phyloP scores from a whole-genome alignment of 2,329 filamentous ascomycete species.

The Scopulariopsis brevicaulis region DNA sequence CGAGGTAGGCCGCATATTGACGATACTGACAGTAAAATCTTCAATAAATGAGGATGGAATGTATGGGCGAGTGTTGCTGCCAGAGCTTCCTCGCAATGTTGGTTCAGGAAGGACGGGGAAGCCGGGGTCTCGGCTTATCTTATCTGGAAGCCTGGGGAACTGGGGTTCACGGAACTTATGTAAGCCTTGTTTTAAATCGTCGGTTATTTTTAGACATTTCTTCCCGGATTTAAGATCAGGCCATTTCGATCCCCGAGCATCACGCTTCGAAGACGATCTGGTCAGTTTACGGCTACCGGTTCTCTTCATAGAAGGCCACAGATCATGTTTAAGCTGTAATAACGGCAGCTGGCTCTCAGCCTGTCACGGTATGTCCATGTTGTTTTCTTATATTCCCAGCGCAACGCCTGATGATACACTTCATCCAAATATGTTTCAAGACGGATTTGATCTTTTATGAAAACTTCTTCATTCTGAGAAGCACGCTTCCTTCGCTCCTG shows the following conservation, averaged over 20 bases:
- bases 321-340: neutral
- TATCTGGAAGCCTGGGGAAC: neutral
- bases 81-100: neutral
- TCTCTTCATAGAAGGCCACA: too few relatives aligned
- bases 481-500: neutral
- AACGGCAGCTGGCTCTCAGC: neutral
- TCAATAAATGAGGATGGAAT: neutral
- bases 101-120: neutral
- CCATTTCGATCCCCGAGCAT: too few relatives aligned
- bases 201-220: too few relatives aligned
- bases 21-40: neutral
- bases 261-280: too few relatives aligned
- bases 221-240: too few relatives aligned
- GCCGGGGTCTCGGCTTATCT: neutral
- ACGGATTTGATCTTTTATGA: constrained; percentile 24
- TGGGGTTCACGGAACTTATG: neutral
- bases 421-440: constrained; percentile 23
- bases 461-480: constrained; percentile 11
- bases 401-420: constrained; percentile 9
- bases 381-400: neutral
- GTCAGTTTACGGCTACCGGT: too few relatives aligned
- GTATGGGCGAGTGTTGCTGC: neutral
- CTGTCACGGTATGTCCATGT: neutral
- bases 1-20: constrained; percentile 6
- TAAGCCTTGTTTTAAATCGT: neutral